phyloP scores from a whole-genome alignment of 2,329 filamentous ascomycete genomes.

The Fusarium agapanthi region DNA sequence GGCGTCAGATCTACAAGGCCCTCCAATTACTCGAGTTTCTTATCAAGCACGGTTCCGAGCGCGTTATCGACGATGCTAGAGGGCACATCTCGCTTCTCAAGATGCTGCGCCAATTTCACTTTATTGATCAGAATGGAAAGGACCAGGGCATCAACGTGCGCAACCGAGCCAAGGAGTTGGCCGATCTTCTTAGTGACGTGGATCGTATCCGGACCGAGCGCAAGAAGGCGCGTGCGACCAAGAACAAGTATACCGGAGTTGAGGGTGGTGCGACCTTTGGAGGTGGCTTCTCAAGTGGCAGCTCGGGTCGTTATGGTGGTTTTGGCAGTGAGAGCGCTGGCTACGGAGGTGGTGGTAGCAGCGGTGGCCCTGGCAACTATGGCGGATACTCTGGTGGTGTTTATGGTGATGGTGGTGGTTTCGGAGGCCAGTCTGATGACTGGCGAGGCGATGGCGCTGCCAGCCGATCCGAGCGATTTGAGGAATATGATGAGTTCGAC shows the following conservation, averaged over 20 bases:
- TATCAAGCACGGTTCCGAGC: constrained; percentile 97
- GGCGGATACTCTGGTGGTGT: constrained; percentile 76
- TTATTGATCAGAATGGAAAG: constrained; percentile 94
- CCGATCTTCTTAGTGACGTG: constrained; percentile 91
- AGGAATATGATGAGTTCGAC: constrained; percentile 97
- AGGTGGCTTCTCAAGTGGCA: constrained; percentile 62
- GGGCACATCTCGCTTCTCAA: constrained; percentile 95
- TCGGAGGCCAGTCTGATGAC: constrained; percentile 79
- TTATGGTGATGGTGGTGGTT: constrained; percentile 95
- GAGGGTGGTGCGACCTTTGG: constrained; percentile 79
- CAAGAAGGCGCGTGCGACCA: constrained; percentile 90
- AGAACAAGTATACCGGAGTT: constrained; percentile 95
- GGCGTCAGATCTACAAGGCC: constrained; percentile 99
- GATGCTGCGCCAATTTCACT: constrained; percentile 99
- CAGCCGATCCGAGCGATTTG: constrained; percentile 77
- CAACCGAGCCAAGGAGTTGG: constrained; percentile 94
- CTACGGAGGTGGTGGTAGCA: constrained; percentile 58
- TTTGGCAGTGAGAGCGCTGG: constrained; percentile 88
- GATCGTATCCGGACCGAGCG: constrained; percentile 82
- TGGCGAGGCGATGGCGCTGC: constrained; percentile 68
- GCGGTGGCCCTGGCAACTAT: constrained; percentile 49
- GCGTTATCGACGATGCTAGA: constrained; percentile 95
- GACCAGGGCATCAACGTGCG: constrained; percentile 98
- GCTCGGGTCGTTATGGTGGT: constrained; percentile 77
- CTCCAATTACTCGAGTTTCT: constrained; percentile 96